Evolutionary conservation across 2,329 filamentous ascomycete genomes (phyloP).

Genomic region (Apiospora phragmitis): DNA sequence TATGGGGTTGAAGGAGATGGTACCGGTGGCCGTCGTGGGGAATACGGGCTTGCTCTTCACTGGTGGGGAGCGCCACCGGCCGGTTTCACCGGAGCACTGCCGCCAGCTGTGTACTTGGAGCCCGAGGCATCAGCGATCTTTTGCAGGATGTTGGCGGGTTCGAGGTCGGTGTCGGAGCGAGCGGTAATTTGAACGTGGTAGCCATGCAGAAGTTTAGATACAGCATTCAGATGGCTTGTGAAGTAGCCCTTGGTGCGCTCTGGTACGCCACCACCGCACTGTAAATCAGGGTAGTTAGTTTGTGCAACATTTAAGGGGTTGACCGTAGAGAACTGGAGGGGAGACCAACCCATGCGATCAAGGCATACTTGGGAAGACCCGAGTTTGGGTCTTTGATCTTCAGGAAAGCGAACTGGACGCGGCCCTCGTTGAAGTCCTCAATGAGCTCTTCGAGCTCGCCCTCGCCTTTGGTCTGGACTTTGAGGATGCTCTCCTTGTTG

Average conservation of each 20-base stretch:
- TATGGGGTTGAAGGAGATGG: conserved; percentile 65
- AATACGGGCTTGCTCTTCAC: conserved; percentile 90
- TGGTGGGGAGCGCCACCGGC: conserved; percentile 63
- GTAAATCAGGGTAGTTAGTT: not conserved
- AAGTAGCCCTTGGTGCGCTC: conserved; percentile 99
- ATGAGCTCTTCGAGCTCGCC: conserved; percentile 87
- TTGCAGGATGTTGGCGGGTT: conserved; percentile 82
- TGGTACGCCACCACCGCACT: conserved; percentile 95
- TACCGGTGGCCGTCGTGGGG: conserved; percentile 71
- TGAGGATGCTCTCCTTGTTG: conserved; percentile 89
- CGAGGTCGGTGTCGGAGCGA: conserved; percentile 85
- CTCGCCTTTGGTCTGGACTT: conserved; percentile 91
- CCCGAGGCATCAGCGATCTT: conserved; percentile 95
- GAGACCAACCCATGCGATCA: conserved; percentile 77
- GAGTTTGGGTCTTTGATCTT: conserved; percentile 97
- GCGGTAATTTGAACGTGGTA: conserved; percentile 98
- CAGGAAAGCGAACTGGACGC: conserved; percentile 94
- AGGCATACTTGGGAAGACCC: conserved; percentile 81
- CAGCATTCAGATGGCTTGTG: conserved; percentile 86
- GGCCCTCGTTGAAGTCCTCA: conserved; percentile 95
- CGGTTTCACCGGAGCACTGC: conserved; percentile 50
- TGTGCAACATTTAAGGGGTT: conserved; percentile 10
- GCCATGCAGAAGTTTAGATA: conserved; percentile 90
- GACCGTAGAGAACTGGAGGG: conserved; percentile 9
- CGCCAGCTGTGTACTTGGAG: conserved; percentile 82